Base-by-base conservation (phyloP, 1,284 basidiomycete genomes). In the Tylopilus orsonianus region DNA sequence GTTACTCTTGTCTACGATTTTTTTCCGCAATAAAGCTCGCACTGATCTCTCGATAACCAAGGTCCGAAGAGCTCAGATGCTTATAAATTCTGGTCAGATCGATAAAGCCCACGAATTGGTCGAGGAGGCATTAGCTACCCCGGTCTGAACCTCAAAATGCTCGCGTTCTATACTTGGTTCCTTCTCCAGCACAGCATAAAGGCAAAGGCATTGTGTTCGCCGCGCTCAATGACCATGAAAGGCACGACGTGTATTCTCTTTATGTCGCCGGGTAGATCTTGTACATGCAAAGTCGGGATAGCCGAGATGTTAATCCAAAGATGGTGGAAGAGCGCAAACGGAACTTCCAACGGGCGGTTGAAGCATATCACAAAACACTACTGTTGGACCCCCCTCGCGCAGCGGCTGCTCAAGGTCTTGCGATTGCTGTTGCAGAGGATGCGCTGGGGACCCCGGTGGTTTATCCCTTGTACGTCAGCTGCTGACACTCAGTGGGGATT, bases 341-440 rank as follows among this genome's bases (percentile, higher is more conserved):
- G 41, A 81, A 83, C 26, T 97, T 91, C 71, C 79, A 85, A 46
- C 77, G 90, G 14, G 81, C 88, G 9, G 89, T 91, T 1, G 93
- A 96, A 62, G 90, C 90, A 55, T 97, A 91, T 61, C 90, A 94
- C 65, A 92, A 92, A 61, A 94, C 93, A 0, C 69, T 97, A 23
- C 79, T 81, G 43, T 62, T 92, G 3, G 92, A 96, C 62, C 83
- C 90, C 0, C 72, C 78, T 20, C 96, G 92, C 65, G 91, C 91
- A 1, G 81, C 93, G 49, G 94, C 94, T 6, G 94, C 94, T 3
- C 93, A 96, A 65, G 93, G 94, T 2, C 73, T 97, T 9, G 94
- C 93, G 0, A 96, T 97, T 54, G 84, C 90, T 3, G 83, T 92
- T 3, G 94, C 92, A 0, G 95, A 97, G 66, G 91, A 95, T 66